Conservation (phyloP, 257 asterid species). For the Solanum medicagineum region DNA sequence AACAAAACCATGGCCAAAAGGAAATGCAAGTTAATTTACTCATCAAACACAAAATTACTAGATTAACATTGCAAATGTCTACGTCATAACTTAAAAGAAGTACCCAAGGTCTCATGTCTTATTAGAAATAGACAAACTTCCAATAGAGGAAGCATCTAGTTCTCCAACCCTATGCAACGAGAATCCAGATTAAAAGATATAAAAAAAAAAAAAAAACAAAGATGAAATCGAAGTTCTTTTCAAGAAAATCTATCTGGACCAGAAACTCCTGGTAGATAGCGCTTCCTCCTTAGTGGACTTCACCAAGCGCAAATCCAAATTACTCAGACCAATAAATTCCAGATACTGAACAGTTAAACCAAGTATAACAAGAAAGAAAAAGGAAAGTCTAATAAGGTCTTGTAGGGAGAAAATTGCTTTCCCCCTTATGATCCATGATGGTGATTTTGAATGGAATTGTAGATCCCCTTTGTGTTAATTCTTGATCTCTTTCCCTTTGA, state of each 20-base stretch:
- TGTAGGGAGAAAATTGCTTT: not conserved
- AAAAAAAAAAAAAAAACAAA: not conserved
- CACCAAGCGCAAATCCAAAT: not conserved
- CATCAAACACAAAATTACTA: not conserved
- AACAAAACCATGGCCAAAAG: not conserved
- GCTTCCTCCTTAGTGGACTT: not conserved
- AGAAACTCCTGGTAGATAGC: not conserved
- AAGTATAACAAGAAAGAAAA: not conserved
- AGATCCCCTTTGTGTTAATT: not conserved
- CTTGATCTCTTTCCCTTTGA: not conserved
- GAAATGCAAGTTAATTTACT: not conserved
- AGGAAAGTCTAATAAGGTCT: not conserved
- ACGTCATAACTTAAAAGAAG: not conserved
- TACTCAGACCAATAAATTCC: not conserved
- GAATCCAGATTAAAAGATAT: not conserved
- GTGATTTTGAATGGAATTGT: not conserved
- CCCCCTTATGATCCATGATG: not conserved
- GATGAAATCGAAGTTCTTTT: not conserved
- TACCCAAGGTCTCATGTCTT: not conserved
- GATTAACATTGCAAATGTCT: not conserved
- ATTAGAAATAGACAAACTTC: not conserved
- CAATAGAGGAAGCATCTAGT: not conserved
- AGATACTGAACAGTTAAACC: not conserved
- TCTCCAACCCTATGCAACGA: not conserved
- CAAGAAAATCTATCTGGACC: not conserved